Base-by-base conservation (phyloP, 1,284 basidiomycete species). In the Pseudozyma pruni region DNA sequence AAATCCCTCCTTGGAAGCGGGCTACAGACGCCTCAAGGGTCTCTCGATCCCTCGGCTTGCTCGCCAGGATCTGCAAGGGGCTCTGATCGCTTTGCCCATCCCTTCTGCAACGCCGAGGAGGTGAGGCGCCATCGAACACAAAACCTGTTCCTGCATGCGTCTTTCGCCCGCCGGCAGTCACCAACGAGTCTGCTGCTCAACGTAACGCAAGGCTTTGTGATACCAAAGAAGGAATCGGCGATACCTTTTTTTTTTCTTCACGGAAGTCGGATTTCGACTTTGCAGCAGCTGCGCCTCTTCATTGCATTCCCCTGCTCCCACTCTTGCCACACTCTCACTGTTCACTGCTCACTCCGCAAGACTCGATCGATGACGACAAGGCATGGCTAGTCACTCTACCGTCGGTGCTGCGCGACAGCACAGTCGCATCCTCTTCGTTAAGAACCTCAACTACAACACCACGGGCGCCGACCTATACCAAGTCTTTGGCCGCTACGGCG, bases 401-500 rank as follows among this genome's bases (percentile, higher is more conserved):
- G 32, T 59, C 39, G 62, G 55, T 47, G 62, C 55, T 51, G 63
- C 57, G 33, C 62, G 72, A 16, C 68, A 73, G 57, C 74, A 74
- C 50, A 76, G 67, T 45, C 75, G 79, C 49, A 77, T 82, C 40
- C 66, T 82, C 22, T 81, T 79, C 40, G 78, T 82, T 60, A 81
- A 84, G 85, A 95, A 95, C 79, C 85, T 95, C 63, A 95, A 94
- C 84, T 98, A 97, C 85, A 90, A 90, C 83, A 97, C 95, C 75
- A 70, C 81, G 19, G 94, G 93, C 43, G 90, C 93, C 59, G 94
- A 97, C 83, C 84, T 98, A 69, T 98, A 98, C 84, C 95, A 98
- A 84, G 87, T 98, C 58, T 98, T 98, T 81, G 95, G 94, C 53
- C 91, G 93, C 67, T 98, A 98, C 85, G 95, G 95, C 39, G 92